Evolutionary conservation across 352 stramenopile species (phyloP), one percentile per base, ranked within the genome.

Genomic region (Pythium plurisporium): DNA sequence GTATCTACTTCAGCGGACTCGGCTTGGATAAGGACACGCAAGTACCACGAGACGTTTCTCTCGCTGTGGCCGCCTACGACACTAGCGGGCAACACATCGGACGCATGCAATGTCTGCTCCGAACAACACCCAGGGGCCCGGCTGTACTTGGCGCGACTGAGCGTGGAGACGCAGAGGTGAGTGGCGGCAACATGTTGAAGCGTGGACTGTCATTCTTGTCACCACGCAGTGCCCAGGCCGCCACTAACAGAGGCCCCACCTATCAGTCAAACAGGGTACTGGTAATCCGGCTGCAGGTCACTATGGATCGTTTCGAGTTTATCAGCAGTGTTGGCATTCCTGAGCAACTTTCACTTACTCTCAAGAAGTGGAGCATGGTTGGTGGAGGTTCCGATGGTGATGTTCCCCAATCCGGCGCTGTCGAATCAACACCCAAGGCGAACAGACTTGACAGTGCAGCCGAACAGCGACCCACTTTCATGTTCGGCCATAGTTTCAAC

Each of bases 291-390:
- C 20, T 64, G 23, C 34, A 65, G 14, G 37, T 76, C 14, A 57
- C 60, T 7, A 29, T 76, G 17, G 62, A 71, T 15, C 49, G 45
- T 11, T 40, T 76, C 31, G 54, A 62, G 45, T 72, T 76, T 30
- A 26, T 60, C 8, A 29, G 31, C 17, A 22, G 50, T 0, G 40
- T 53, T 15, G 6, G 12, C 12, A 7, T 30, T 2, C 19, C 30
- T 0, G 59, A 75, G n/a, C 63, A 69, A 3, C 27, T 71, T 42
- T 75, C 70, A 15, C 51, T 75, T 1, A 73, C 70, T 7, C 46
- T 78, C 11, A 78, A 71, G 48, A 67, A 72, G 26, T 78, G 63
- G 59, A 50, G 59, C 9, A n/a, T 29, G n/a, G 1, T 30, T 12
- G 36, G 33, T 11, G 22, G 23, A 30, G 22, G 26, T 30, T 5